Base-by-base conservation (phyloP, 352 stramenopile genomes). In the Globisporangium canariense region DNA sequence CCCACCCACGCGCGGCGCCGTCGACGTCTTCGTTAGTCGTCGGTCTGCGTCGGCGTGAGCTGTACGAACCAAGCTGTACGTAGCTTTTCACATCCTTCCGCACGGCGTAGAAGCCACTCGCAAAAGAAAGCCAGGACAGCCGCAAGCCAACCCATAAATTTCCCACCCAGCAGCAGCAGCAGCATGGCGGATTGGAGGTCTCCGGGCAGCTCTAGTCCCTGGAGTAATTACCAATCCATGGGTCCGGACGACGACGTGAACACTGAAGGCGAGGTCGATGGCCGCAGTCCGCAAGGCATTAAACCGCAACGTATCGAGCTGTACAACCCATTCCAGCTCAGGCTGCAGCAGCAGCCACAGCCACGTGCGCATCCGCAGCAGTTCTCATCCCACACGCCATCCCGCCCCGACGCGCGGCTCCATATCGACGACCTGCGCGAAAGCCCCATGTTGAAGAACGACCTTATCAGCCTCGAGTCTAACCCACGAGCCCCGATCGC, bases 381-480 rank as follows among this genome's bases (percentile, higher is more conserved):
- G 46, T 52, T 52, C n/a, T 30, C 46, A 3, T 14, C 46, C n/a
- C 46, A 52, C 46, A 25, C 46, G 8, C 20, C 46, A 7, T 25
- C 45, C 45, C 46, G 46, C 8, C 46, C 46, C n/a, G 20, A 52
- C 20, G 46, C 46, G 41, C 56, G 56, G 8, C 56, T 63, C 10
- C 57, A 63, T 45, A 63, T 63, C 30, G 57, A 63, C 57, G 57
- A 63, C 45, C 30, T 63, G 57, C 57, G 43, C 43, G 49, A 53
- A 30, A 63, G 57, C 34, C 32, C 56, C 2, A 43, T 51, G 41
- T 25, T 28, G 30, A 25, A 16, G 7, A n/a, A 34, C 10, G 56
- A 62, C 41, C 38, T 41, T 41, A 62, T 51, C 25, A 50, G 56
- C 41, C 56, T 52, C 41, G 41, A 62, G 25, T 22, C 41, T 6